Conservation (phyloP, 306 rosid genomes). For the Potentilla sterilis region DNA sequence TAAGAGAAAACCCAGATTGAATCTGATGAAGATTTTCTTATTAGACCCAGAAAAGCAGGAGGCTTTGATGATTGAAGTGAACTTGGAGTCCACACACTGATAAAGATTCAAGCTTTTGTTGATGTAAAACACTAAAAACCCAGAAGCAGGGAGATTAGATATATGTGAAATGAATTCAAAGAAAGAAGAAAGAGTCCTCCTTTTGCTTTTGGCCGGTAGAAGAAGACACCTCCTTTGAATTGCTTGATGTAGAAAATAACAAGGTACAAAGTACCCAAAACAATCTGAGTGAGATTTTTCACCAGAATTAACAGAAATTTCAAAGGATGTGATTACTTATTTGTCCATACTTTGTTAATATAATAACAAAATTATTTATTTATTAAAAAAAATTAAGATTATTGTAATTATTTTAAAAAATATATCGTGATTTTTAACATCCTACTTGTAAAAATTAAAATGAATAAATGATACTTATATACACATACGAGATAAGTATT, state of each 20-base stretch:
- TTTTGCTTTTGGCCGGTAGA: neutral
- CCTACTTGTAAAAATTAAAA: too few species aligned
- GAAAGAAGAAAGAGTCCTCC: slow-evolving; percentile 9
- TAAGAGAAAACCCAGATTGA: slow-evolving; percentile 29
- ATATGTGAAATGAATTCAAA: neutral
- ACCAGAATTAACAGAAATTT: slow-evolving; percentile 42
- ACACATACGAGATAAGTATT: too few species aligned
- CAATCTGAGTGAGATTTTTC: slow-evolving; percentile 18
- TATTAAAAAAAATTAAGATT: too few species aligned
- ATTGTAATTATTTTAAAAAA: neutral
- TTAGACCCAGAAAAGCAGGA: slow-evolving; percentile 9
- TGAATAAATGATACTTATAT: too few species aligned
- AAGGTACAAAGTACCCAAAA: slow-evolving; percentile 10
- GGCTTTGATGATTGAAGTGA: slow-evolving; percentile 11
- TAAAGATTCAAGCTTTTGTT: slow-evolving; percentile 20
- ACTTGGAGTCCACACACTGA: slow-evolving; percentile 1
- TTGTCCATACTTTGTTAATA: slow-evolving; percentile 4
- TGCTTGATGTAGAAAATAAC: slow-evolving; percentile 32
- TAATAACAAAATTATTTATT: neutral
- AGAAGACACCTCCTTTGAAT: slow-evolving; percentile 8
- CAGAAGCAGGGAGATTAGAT: slow-evolving; percentile 15
- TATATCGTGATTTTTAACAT: too few species aligned
- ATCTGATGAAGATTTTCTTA: slow-evolving; percentile 12
- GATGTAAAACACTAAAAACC: slow-evolving; percentile 13
- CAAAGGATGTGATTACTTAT: slow-evolving; percentile 18